phyloP scores from a whole-genome alignment of 805 yeast genomes.

The Metschnikowia santaceciliae region DNA sequence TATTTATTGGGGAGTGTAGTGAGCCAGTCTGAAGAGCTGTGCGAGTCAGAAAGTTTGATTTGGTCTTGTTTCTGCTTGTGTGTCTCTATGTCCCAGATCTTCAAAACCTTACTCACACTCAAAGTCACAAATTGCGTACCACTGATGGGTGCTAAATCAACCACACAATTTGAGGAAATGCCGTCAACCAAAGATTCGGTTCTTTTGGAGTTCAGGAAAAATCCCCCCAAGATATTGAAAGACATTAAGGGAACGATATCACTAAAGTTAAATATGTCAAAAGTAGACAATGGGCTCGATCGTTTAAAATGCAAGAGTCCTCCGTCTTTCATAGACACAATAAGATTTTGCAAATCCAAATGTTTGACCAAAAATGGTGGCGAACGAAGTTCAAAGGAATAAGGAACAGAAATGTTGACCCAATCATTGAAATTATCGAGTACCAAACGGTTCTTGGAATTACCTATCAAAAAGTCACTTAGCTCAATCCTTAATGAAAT shows the following conservation, averaged over 20 bases:
- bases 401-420: conserved; percentile 68
- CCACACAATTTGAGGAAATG: conserved; percentile 40
- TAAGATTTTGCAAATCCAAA: conserved; percentile 39
- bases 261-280: conserved; percentile 48
- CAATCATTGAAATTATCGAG: conserved; percentile 45
- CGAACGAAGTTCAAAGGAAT: conserved; percentile 42
- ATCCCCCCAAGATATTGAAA: conserved; percentile 25
- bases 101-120: conserved; percentile 50
- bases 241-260: conserved; percentile 40
- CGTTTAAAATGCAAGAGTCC: conserved; percentile 58
- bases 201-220: conserved; percentile 14
- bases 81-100: conserved; percentile 54
- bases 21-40: conserved; percentile 20
- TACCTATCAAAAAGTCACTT: conserved; percentile 35
- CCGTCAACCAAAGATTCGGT: conserved; percentile 28
- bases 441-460: conserved; percentile 17
- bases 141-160: conserved; percentile 36
- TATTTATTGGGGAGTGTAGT: conserved; percentile 30
- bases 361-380: conserved; percentile 51
- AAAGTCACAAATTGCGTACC: conserved; percentile 44
- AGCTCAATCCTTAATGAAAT: conserved; percentile 46
- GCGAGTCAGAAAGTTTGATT: not conserved
- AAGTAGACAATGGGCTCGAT: conserved; percentile 28
- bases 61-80: conserved; percentile 22
- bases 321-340: conserved; percentile 73